These are phyloP conservation scores for Fraxinus baroniana DNA, from an alignment of 305 asterid species.

Conservation along the genomic window DNA sequence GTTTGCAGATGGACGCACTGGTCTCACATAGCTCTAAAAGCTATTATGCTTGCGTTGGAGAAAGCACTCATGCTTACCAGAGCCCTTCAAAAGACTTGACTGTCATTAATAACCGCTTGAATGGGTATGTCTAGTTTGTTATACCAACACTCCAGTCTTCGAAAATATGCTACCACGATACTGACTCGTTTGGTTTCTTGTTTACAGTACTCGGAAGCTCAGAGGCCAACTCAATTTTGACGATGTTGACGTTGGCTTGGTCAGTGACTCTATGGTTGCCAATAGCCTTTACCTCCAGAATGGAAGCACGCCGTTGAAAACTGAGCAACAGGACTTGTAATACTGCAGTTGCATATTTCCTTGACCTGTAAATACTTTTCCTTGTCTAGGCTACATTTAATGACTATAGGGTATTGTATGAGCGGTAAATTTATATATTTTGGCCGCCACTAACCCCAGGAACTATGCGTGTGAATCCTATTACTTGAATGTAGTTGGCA, in stretches of 20 bases:
- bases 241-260: constrained; percentile 80
- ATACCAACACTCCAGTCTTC: background rate
- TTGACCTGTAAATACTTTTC: constrained; percentile 45
- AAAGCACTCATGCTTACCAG: constrained; percentile 96
- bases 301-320: constrained; percentile 52
- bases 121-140: constrained; percentile 49
- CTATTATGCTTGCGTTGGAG: constrained; percentile 54
- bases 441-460: constrained; percentile 39
- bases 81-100: constrained; percentile 97
- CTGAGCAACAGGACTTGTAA: constrained; percentile 71
- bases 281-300: constrained; percentile 47
- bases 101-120: constrained; percentile 82
- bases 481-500: background rate
- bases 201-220: constrained; percentile 64
- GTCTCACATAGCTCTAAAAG: constrained; percentile 90
- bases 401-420: constrained; percentile 34
- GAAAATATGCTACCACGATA: constrained; percentile 1
- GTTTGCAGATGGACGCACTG: constrained; percentile 83
- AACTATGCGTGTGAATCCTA: background rate
- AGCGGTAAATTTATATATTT: constrained; percentile 34
- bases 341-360: background rate
- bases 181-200: background rate
- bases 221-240: constrained; percentile 81
- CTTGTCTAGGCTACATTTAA: constrained; percentile 10
- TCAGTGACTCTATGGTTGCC: constrained; percentile 84